phyloP scores from a whole-genome alignment of 2,329 filamentous ascomycete genomes.

The Acarospora socialis region DNA sequence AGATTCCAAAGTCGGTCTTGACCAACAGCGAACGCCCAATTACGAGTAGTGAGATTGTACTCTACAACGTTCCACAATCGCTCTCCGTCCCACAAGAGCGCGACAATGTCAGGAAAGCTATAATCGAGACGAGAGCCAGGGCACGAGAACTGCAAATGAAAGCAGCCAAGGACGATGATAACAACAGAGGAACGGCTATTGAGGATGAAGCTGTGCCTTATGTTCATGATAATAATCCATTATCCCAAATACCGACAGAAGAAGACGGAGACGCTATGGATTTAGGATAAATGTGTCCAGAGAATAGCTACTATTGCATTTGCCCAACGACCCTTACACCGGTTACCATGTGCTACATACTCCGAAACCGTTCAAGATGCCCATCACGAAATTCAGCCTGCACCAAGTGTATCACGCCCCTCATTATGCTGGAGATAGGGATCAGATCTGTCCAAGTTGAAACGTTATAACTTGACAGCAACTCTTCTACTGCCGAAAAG shows the following conservation, averaged over 20 bases:
- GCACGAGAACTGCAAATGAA: slow-evolving; percentile 26
- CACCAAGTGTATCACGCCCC: no score
- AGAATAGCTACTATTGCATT: background rate
- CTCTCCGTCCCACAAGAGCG: slow-evolving; percentile 60
- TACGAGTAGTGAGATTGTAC: slow-evolving; percentile 53
- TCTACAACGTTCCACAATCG: slow-evolving; percentile 69
- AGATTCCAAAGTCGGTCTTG: slow-evolving; percentile 55
- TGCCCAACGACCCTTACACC: background rate
- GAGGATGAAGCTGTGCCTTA: background rate
- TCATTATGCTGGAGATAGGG: no score
- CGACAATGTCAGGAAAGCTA: slow-evolving; percentile 67
- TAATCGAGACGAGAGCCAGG: slow-evolving; percentile 62
- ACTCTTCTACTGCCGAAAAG: background rate
- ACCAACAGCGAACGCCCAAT: slow-evolving; percentile 33
- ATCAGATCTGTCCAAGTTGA: background rate
- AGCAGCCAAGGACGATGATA: background rate
- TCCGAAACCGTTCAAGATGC: no score
- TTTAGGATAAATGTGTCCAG: slow-evolving; percentile 12
- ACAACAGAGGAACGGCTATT: background rate
- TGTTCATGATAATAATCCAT: no score
- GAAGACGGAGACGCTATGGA: slow-evolving; percentile 18
- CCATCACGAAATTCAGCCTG: no score
- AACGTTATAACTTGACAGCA: background rate
- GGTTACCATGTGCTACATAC: background rate
- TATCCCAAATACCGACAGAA: background rate